Evolutionary conservation across 2,329 filamentous ascomycete species (phyloP).

Genomic region (Ilyonectria robusta): DNA sequence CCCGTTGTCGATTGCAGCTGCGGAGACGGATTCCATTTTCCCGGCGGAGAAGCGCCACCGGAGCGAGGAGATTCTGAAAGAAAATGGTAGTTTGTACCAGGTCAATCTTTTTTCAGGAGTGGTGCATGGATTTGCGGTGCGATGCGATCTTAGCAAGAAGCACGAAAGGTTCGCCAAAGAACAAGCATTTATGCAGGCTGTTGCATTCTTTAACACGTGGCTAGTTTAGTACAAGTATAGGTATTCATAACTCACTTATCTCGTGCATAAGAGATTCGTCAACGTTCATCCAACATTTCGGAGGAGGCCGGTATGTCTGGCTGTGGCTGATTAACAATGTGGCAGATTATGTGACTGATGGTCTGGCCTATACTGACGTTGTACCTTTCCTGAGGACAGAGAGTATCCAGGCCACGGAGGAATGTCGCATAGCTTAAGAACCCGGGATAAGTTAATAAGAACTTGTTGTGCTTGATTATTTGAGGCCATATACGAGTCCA

Average conservation of each 20-base stretch:
- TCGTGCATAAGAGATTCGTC: no score
- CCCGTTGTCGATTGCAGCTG: conserved; percentile 77
- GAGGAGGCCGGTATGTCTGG: no score
- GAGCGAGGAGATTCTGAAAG: conserved; percentile 72
- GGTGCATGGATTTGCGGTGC: conserved; percentile 81
- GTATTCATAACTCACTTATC: not conserved
- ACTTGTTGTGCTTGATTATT: no score
- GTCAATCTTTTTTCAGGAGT: conserved; percentile 82
- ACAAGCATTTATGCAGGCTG: conserved; percentile 83
- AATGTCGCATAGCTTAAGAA: no score
- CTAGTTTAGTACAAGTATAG: not conserved
- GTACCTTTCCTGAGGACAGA: no score
- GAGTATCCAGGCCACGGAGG: no score
- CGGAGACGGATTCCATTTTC: conserved; percentile 76
- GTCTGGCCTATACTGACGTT: no score
- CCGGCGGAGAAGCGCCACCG: conserved; percentile 73
- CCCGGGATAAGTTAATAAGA: no score
- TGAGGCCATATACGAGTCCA: no score
- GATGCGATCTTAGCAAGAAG: conserved; percentile 71
- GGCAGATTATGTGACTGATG: no score
- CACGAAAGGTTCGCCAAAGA: conserved; percentile 80
- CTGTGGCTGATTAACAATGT: no score
- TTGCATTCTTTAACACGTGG: conserved; percentile 74
- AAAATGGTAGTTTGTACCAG: conserved; percentile 76
- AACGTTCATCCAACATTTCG: no score